These are phyloP conservation scores for Pseudogymnoascus sp. DNA, from an alignment of 2,329 filamentous ascomycete genomes.

Conservation along the genomic window DNA sequence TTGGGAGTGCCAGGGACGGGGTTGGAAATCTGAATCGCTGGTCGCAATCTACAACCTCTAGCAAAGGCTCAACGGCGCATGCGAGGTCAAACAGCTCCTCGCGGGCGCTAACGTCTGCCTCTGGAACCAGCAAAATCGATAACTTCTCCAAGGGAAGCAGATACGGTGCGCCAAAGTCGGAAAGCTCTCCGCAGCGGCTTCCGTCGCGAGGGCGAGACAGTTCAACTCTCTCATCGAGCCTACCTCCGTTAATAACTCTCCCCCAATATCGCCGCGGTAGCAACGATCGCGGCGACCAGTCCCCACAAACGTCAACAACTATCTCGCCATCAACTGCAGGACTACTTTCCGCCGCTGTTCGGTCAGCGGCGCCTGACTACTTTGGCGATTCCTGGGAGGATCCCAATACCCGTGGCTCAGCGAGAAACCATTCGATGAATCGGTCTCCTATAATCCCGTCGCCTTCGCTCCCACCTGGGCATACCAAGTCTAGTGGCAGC, in stretches of 20 bases:
- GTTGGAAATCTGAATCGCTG: constrained; percentile 44
- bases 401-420: constrained; percentile 13
- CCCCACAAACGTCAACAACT: constrained; percentile 23
- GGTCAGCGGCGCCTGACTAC: constrained; percentile 25
- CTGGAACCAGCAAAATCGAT: constrained; percentile 16
- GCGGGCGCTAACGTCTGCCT: constrained; percentile 22
- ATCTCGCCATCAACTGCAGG: constrained; percentile 27
- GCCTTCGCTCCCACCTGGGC: constrained; percentile 15
- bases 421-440: constrained; percentile 12
- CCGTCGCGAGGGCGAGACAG: constrained; percentile 14
- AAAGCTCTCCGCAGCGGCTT: constrained; percentile 17
- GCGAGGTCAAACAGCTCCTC: constrained; percentile 14
- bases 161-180: constrained; percentile 21
- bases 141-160: constrained; percentile 13
- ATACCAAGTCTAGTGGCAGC: constrained; percentile 4
- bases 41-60: constrained; percentile 46
- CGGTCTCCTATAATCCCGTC: constrained; percentile 17
- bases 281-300: constrained; percentile 18
- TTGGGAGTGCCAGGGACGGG: constrained; percentile 34
- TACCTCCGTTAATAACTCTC: constrained; percentile 26
- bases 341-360: constrained; percentile 26
- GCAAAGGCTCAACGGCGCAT: constrained; percentile 33
- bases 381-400: constrained; percentile 24
- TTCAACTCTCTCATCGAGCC: constrained; percentile 12
- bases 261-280: constrained; percentile 20